phyloP scores from a whole-genome alignment of 257 asterid genomes.

The Solanum chiquidenum region DNA sequence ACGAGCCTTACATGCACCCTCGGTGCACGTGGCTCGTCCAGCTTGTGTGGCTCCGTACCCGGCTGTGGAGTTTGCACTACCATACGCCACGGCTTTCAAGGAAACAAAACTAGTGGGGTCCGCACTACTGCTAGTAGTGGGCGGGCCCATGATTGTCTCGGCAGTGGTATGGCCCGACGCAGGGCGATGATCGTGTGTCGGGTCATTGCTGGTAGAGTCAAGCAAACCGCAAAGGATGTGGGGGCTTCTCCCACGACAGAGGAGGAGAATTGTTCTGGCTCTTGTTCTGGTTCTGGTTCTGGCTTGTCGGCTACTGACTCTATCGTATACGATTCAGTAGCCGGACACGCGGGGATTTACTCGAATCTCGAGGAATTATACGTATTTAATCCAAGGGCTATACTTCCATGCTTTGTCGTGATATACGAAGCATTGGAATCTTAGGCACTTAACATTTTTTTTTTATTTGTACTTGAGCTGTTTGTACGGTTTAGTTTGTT shows the following conservation, averaged over 20 bases:
- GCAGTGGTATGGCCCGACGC: slow-evolving; percentile 9
- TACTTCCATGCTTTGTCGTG: slow-evolving; percentile 49
- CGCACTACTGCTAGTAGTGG: slow-evolving; percentile 85
- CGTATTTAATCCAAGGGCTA: slow-evolving; percentile 47
- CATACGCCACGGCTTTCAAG: slow-evolving; percentile 76
- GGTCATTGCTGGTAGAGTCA: slow-evolving; percentile 81
- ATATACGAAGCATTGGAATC: slow-evolving; percentile 33
- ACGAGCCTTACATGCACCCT: slow-evolving; percentile 67
- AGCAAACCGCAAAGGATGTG: slow-evolving; percentile 25
- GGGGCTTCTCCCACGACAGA: not conserved
- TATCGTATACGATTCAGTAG: slow-evolving; percentile 22
- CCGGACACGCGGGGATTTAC: slow-evolving; percentile 23
- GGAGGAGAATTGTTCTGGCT: slow-evolving; percentile 8
- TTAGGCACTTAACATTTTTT: not conserved
- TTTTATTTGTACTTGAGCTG: not conserved
- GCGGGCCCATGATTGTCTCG: slow-evolving; percentile 72
- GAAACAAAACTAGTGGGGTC: slow-evolving; percentile 35
- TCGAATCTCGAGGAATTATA: slow-evolving; percentile 38
- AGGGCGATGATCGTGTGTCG: slow-evolving; percentile 92
- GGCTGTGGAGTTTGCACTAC: slow-evolving; percentile 79
- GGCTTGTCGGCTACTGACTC: not conserved
- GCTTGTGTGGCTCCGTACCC: slow-evolving; percentile 59
- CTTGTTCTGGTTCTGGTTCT: not conserved
- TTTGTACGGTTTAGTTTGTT: slow-evolving; percentile 1
- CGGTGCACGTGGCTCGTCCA: slow-evolving; percentile 70